phyloP scores from a whole-genome alignment of 208 protist genomes.

The Leishmania braziliensis region DNA sequence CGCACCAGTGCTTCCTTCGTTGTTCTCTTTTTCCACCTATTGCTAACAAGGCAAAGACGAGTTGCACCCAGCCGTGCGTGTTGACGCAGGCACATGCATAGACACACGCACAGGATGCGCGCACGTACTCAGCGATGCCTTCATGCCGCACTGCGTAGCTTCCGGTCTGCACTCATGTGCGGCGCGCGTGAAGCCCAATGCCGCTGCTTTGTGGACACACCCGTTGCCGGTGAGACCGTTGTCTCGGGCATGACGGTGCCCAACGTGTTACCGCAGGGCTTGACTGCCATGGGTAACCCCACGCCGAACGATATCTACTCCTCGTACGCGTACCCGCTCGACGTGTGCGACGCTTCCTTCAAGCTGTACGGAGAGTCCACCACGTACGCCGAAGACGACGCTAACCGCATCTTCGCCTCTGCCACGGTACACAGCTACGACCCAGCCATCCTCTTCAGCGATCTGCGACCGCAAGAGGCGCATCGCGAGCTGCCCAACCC shows the following conservation, averaged over 20 bases:
- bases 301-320: slow-evolving; percentile 3
- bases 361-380: slow-evolving; percentile 64
- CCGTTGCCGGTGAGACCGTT: slow-evolving; percentile 18
- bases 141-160: neutral
- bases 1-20: neutral
- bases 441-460: slow-evolving; percentile 49
- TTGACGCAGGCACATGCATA: neutral
- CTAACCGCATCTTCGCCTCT: slow-evolving; percentile 57
- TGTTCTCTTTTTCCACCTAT: neutral
- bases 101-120: neutral
- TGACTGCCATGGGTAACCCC: slow-evolving; percentile 7
- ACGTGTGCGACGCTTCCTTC: slow-evolving; percentile 33
- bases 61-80: neutral
- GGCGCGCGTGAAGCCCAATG: neutral
- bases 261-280: neutral
- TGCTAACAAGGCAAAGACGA: neutral
- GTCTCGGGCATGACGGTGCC: slow-evolving; percentile 15
- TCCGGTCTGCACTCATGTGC: neutral
- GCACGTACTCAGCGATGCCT: neutral
- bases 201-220: slow-evolving; percentile 28
- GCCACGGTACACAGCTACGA: slow-evolving; percentile 57
- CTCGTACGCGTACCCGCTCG: slow-evolving; percentile 50
- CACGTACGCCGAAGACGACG: slow-evolving; percentile 33
- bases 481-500: slow-evolving; percentile 8
- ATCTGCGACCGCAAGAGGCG: slow-evolving; percentile 44